Base-by-base conservation (phyloP, 495 filamentous ascomycete species). In the Wilcoxina mikolae region DNA sequence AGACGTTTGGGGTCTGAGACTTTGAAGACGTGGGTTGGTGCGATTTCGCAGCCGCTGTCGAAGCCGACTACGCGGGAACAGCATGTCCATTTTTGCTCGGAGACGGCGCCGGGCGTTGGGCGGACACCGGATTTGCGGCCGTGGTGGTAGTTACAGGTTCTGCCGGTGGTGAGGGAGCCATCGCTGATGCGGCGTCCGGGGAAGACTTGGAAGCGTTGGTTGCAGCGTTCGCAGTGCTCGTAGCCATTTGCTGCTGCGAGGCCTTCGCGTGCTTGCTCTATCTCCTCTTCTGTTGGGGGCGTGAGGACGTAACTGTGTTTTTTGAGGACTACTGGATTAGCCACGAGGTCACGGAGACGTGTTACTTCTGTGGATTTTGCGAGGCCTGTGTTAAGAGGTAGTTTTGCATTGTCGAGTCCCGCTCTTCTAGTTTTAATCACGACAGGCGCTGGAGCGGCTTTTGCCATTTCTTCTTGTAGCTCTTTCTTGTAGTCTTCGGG, bases 171-270 rank as follows among this genome's bases (percentile, higher is more conserved):
- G 35, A 95, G 72, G 1, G 80, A 76, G 1, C 90, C 91, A 60
- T 96, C 91, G 52, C 77, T 77, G 50, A 78, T 75, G 45, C 86
- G 76, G 29, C 91, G 82, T 15, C 86, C 86, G 4, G 89, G 87
- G 60, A 93, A 96, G 15, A 94, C 86, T 66, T 95, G 87, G 62
- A 99, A 96, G 25, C 89, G 79, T 20, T 75, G 77, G 22, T 69
- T 73, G 67, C 91, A 99, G 12, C 91, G 82, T 62, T 95, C 90
- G 62, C 91, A 99, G 15, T 75, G 68, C 68, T 96, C 93, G 73
- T 79, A 94, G 39, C 84, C 84, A 35, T 78, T 73, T 10, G 81
- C 76, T 4, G 78, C 73, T 38, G 77, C 68, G 2, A 86, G 71
- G 0, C 81, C 87, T 48, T 74, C 74, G 26, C 70, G 73, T 5